These are phyloP conservation scores for Henckelia pumila DNA, from an alignment of 257 asterid genomes.

Conservation along the genomic window DNA sequence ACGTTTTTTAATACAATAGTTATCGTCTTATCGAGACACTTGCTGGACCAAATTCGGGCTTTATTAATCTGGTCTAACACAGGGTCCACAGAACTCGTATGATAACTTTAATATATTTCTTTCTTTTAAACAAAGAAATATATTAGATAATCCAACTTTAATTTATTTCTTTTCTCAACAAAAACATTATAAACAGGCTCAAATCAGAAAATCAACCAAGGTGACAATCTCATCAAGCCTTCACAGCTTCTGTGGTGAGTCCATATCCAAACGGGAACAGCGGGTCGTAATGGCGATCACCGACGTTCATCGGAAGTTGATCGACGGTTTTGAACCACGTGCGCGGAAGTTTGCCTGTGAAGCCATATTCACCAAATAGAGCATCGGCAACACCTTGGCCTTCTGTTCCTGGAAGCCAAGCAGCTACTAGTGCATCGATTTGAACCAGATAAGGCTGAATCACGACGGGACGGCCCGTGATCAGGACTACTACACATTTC, in stretches of 20 bases:
- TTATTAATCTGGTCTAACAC: no score
- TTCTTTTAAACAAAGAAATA: no score
- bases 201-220: neutral
- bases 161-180: no score
- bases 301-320: constrained; percentile 42
- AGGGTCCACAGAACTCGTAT: no score
- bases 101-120: no score
- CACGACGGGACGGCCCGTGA: constrained; percentile 41
- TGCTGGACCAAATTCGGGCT: no score
- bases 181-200: constrained; percentile 3
- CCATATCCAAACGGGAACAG: constrained; percentile 40
- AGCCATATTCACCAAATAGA: constrained; percentile 33
- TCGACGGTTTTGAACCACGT: constrained; percentile 46
- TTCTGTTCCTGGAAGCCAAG: constrained; percentile 45
- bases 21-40: no score
- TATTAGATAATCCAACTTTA: no score
- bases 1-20: no score
- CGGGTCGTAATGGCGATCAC: constrained; percentile 34
- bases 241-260: constrained; percentile 35
- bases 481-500: constrained; percentile 37
- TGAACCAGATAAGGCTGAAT: constrained; percentile 28
- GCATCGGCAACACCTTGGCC: constrained; percentile 47
- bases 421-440: constrained; percentile 36
- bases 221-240: constrained; percentile 17
- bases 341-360: constrained; percentile 32